phyloP scores from a whole-genome alignment of 2,329 filamentous ascomycete genomes.

The Aurifilum marmelostoma region DNA sequence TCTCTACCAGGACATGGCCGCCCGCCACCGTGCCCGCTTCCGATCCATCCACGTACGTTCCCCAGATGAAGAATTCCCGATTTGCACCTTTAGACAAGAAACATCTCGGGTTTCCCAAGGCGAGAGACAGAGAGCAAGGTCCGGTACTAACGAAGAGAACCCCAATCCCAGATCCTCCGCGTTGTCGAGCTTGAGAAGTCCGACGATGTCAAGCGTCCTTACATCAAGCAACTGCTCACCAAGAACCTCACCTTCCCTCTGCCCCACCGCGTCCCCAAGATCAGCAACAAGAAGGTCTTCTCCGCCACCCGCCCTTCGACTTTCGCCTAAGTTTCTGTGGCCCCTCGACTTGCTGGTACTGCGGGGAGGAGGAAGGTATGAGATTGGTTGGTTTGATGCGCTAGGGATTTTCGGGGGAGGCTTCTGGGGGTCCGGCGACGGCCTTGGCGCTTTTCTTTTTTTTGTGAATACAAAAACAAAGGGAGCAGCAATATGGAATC shows the following conservation, averaged over 20 bases:
- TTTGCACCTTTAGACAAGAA: too few species aligned
- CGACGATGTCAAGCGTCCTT: slow-evolving; percentile 94
- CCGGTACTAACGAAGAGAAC: slow-evolving; percentile 35
- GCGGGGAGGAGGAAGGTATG: not conserved
- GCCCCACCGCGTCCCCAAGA: slow-evolving; percentile 90
- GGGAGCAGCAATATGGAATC: slow-evolving; percentile 10
- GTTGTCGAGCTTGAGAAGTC: slow-evolving; percentile 96
- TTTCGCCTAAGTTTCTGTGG: slow-evolving; percentile 81
- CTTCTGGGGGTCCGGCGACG: slow-evolving; percentile 36
- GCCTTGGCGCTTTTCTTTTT: not conserved
- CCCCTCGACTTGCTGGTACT: slow-evolving; percentile 50
- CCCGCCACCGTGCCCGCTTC: slow-evolving; percentile 97
- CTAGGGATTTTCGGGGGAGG: slow-evolving; percentile 9
- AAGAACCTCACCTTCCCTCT: slow-evolving; percentile 98
- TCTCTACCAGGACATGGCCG: slow-evolving; percentile 99
- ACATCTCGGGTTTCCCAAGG: too few species aligned
- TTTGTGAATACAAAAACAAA: slow-evolving; percentile 30
- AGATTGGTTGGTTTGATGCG: slow-evolving; percentile 10
- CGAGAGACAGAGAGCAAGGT: slow-evolving; percentile 16
- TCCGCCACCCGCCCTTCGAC: slow-evolving; percentile 90
- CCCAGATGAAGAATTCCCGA: slow-evolving; percentile 15
- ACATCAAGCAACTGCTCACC: slow-evolving; percentile 97
- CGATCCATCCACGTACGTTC: slow-evolving; percentile 93
- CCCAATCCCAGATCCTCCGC: slow-evolving; percentile 82
- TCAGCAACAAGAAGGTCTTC: slow-evolving; percentile 87